These are phyloP conservation scores for Spathaspora arborariae DNA, from an alignment of 805 yeast genomes.

Conservation along the genomic window DNA sequence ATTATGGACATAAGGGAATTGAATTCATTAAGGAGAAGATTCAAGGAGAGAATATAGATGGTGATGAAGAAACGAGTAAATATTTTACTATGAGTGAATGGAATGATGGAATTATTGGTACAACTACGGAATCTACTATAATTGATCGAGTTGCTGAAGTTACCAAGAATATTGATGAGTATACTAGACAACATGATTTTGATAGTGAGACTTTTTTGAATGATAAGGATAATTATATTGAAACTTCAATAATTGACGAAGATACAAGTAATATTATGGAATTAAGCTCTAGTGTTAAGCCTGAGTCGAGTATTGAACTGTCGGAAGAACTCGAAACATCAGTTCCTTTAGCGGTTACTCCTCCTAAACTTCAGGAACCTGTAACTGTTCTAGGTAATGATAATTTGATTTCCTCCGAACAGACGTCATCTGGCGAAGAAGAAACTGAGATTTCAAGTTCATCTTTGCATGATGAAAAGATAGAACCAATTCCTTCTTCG, in stretches of 20 bases:
- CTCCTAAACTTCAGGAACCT: not conserved
- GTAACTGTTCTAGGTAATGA: not conserved
- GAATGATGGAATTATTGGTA: constrained; percentile 7
- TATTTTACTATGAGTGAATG: constrained; percentile 23
- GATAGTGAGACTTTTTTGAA: constrained; percentile 13
- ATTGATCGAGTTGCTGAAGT: constrained; percentile 13
- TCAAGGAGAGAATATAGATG: constrained; percentile 19
- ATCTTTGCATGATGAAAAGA: not conserved
- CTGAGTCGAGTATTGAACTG: not conserved
- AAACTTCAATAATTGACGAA: constrained; percentile 1
- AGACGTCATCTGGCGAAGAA: not conserved
- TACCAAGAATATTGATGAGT: constrained; percentile 15
- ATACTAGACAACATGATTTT: constrained; percentile 12
- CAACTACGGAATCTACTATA: constrained; percentile 2
- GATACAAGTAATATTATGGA: not conserved
- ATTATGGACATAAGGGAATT: constrained; percentile 13
- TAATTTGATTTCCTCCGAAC: not conserved
- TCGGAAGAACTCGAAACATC: not conserved
- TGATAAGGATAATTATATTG: constrained; percentile 7
- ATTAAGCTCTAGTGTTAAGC: not conserved
- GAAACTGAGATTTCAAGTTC: not conserved
- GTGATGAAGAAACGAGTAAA: constrained; percentile 17
- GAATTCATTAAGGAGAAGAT: constrained; percentile 27
- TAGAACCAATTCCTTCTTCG: too few species aligned
- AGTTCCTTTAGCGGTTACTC: not conserved